These are phyloP conservation scores for Ogataea paraovalis DNA, from an alignment of 805 yeast genomes.

Conservation along the genomic window DNA sequence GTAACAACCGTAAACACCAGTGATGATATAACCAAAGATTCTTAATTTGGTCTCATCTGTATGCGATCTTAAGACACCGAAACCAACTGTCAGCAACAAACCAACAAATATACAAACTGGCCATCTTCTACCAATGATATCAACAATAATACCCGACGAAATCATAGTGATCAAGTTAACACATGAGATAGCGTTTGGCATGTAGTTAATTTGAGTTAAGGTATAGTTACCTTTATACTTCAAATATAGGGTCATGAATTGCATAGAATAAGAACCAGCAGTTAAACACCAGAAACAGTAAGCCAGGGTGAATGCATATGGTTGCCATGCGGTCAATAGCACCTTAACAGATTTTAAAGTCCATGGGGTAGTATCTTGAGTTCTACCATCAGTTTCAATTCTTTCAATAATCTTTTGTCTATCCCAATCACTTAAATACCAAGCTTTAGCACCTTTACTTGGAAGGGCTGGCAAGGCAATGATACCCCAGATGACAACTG, in stretches of 20 bases:
- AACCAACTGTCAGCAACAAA: slow-evolving; percentile 39
- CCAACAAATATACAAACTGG: slow-evolving; percentile 40
- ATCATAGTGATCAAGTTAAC: slow-evolving; percentile 48
- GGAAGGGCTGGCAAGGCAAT: slow-evolving; percentile 56
- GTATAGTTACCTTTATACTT: slow-evolving; percentile 46
- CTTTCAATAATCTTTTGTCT: slow-evolving; percentile 20
- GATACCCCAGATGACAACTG: slow-evolving; percentile 56
- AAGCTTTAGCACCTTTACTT: slow-evolving; percentile 17
- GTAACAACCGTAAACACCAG: slow-evolving; percentile 39
- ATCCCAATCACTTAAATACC: slow-evolving; percentile 18
- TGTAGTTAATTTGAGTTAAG: slow-evolving; percentile 43
- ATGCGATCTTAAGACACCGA: slow-evolving; percentile 19
- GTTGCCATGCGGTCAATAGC: slow-evolving; percentile 49
- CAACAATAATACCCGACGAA: slow-evolving; percentile 27
- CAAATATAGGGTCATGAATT: slow-evolving; percentile 29
- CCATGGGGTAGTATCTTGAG: slow-evolving; percentile 24
- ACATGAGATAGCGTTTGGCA: slow-evolving; percentile 52
- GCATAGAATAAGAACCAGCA: slow-evolving; percentile 24
- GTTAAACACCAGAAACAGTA: slow-evolving; percentile 26
- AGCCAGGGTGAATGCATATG: slow-evolving; percentile 22
- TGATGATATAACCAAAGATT: slow-evolving; percentile 21
- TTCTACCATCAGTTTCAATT: slow-evolving; percentile 35
- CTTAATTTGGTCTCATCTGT: slow-evolving; percentile 14
- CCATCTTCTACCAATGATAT: slow-evolving; percentile 22
- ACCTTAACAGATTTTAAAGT: slow-evolving; percentile 35